Base-by-base conservation (phyloP, 2,329 filamentous ascomycete genomes). In the Teratosphaeria epicoccoides region DNA sequence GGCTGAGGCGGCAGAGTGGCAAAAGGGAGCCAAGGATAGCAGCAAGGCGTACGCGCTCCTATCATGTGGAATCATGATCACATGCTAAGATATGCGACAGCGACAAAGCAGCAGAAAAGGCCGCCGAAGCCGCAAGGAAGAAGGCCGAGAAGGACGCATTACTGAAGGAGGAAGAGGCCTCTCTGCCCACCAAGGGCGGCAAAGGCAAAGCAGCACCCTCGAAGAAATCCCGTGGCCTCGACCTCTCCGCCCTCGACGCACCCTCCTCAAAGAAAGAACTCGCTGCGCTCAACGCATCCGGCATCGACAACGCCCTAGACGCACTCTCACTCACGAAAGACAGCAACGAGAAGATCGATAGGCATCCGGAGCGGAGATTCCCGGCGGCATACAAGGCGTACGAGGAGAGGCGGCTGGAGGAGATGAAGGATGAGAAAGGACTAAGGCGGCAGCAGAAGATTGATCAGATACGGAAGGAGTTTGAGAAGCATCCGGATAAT, bases 261-360 rank as follows among this genome's bases (percentile, higher is more conserved):
- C 68, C 74, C 3, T 68, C 71, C 56, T 72, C 67, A 7, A 65
- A 62, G 54, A 76, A 76, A 57, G 71, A 73, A 12, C 69, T 82
- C 9, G 61, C 76, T 0, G 71, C 86, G 0, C 78, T 96, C 62
- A 90, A 85, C 68, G 90, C 89, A 3, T 79, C 85, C 0, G 89
- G 89, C 63, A 95, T 98, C 69, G 90, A 97, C 68, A 91, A 96
- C 63, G 89, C 89, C 0, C 80, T 97, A 47, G 90, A 96, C 63
- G 89, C 89, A 2, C 79, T 97, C 24, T 82, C 81, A 2, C 70
- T 96, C 49, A 80, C 81, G 2, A 25, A 24, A 4, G 76, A 78
- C 14, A 71, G 74, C 40, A 68, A 74, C n/a, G 71, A 79, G 53
- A 88, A 93, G 74, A 70, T 98, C 53, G 93, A 98, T 66, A 79